Conservation (phyloP, 1,139 yeast species). For the Zhuliangozyma blackwelliae region DNA sequence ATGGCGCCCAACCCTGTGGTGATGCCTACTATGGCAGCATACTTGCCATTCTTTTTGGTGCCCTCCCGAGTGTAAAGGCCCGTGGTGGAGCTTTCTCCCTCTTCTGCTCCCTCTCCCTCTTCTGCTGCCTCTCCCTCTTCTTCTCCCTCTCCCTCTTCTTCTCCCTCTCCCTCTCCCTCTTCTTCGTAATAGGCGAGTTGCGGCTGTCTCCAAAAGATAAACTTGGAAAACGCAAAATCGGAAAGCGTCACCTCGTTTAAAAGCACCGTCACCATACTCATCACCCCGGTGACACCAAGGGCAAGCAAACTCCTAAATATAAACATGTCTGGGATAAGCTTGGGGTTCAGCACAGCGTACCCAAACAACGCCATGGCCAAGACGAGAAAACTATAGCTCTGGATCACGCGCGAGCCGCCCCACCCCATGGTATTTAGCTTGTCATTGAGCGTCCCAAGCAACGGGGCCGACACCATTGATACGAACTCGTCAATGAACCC, state of each 20-base stretch:
- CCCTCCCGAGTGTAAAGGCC: neutral
- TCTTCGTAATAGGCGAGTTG: neutral
- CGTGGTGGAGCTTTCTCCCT: no score
- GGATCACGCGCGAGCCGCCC: slow-evolving; percentile 53
- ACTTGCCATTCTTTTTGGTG: slow-evolving; percentile 44
- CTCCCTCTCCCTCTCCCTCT: neutral
- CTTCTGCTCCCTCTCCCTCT: neutral
- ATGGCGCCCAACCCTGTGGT: slow-evolving; percentile 68
- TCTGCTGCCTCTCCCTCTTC: neutral
- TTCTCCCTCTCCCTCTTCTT: neutral
- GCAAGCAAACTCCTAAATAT: slow-evolving; percentile 56
- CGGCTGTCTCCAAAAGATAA: slow-evolving; percentile 21
- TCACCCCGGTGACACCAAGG: slow-evolving; percentile 50
- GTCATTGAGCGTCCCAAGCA: slow-evolving; percentile 63
- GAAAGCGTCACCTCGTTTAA: slow-evolving; percentile 52
- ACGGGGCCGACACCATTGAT: slow-evolving; percentile 53
- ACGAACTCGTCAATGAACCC: slow-evolving; percentile 63
- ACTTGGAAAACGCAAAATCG: slow-evolving; percentile 28
- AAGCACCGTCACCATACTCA: slow-evolving; percentile 48
- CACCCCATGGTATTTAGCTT: slow-evolving; percentile 18
- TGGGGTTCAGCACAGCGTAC: slow-evolving; percentile 34
- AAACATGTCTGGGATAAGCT: slow-evolving; percentile 44
- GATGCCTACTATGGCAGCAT: slow-evolving; percentile 59
- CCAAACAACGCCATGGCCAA: slow-evolving; percentile 46
- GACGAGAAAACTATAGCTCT: slow-evolving; percentile 43